A percentile compares a stretch with the other conserved stretches of the same genome.
These are phyloP conservation scores for Coemansia sp. DNA, from an alignment of 192 early-diverging fungal genomes.

Conservation along the genomic window DNA sequence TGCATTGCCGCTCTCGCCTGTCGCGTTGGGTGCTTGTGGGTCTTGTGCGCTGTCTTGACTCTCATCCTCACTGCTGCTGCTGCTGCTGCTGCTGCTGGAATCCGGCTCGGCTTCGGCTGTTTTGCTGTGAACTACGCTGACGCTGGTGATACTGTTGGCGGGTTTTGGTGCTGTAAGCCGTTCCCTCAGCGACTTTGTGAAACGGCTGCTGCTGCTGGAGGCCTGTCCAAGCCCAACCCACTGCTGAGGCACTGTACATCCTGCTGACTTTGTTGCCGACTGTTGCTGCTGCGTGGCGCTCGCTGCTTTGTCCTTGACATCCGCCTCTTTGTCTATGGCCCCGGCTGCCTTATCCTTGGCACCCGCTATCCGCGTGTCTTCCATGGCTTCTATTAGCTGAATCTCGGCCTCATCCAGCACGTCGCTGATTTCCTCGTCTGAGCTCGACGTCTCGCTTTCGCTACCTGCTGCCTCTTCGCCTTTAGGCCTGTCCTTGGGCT, in stretches of 20 bases:
- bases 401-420: conserved; percentile 52
- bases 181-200: conserved; percentile 43
- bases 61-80: no score
- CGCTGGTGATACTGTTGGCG: not conserved
- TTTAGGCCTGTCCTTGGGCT: not conserved
- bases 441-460: conserved; percentile 26
- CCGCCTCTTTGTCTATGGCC: no score
- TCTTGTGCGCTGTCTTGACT: no score
- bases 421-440: conserved; percentile 48
- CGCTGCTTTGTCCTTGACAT: not conserved
- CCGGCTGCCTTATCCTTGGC: conserved; percentile 15
- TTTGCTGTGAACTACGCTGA: conserved; percentile 7
- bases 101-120: not conserved
- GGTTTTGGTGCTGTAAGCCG: conserved; percentile 29
- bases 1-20: not conserved
- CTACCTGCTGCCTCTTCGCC: conserved; percentile 1
- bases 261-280: not conserved
- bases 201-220: conserved; percentile 14
- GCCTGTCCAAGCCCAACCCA: conserved; percentile 42
- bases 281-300: conserved; percentile 10
- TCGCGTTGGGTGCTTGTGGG: no score
- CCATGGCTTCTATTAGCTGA: conserved; percentile 52
- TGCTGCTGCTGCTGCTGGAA: conserved; percentile 12
- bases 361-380: conserved; percentile 38
- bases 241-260: conserved; percentile 5